Conservation (phyloP, 1,284 basidiomycete genomes). For the Puccinia triticina region DNA sequence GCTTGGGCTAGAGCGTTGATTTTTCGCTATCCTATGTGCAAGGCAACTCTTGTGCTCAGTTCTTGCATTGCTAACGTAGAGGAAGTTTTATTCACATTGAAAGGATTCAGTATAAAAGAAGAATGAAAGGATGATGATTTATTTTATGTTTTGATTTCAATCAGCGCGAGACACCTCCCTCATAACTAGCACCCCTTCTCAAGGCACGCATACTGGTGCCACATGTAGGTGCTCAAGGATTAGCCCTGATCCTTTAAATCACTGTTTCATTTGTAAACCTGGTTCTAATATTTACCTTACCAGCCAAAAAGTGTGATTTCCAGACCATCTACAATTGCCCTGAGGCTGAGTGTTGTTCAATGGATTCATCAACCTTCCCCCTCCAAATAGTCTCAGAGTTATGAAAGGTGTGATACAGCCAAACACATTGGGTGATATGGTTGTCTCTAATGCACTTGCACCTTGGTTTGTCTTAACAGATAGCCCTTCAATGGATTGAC, state of each 20-base stretch:
- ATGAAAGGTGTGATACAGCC: slow-evolving; percentile 6
- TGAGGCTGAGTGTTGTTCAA: neutral
- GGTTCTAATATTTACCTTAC: neutral
- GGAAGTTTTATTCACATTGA: neutral
- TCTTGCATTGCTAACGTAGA: slow-evolving; percentile 25
- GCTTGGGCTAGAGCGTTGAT: slow-evolving; percentile 46
- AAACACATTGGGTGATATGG: neutral
- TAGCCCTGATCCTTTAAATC: too few species aligned
- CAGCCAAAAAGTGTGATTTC: slow-evolving; percentile 30
- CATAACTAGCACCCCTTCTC: slow-evolving; percentile 8
- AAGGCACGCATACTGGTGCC: slow-evolving; percentile 27
- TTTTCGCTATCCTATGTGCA: slow-evolving; percentile 42
- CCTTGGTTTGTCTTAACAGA: slow-evolving; percentile 11
- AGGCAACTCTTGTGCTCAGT: slow-evolving; percentile 25
- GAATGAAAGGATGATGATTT: neutral
- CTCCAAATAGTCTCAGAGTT: slow-evolving; percentile 17
- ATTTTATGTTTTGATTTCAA: neutral
- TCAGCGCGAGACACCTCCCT: slow-evolving; percentile 41
- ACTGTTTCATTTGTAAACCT: neutral
- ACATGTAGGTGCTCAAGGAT: slow-evolving; percentile 24
- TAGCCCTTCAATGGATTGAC: slow-evolving; percentile 40
- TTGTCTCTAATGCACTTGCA: neutral
- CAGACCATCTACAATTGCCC: slow-evolving; percentile 42
- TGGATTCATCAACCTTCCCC: slow-evolving; percentile 28
- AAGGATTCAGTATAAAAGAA: neutral